Evolutionary conservation across 169 alveolate species (phyloP).

Genomic region (Plasmodium gonderi): DNA sequence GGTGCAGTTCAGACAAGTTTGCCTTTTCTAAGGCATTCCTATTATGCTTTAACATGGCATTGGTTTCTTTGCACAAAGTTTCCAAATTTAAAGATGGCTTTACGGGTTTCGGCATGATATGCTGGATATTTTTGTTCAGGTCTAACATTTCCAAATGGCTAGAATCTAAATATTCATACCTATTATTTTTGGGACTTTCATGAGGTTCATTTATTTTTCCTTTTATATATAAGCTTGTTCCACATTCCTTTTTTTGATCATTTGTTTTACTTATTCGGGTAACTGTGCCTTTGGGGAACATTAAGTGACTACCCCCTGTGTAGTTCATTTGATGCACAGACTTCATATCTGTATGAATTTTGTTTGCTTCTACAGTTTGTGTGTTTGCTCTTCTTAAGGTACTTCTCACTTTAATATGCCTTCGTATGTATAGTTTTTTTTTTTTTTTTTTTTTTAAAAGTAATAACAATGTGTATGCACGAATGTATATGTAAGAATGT

Average conservation of each 20-base stretch:
- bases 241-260: constrained; percentile 15
- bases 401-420: neutral
- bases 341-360: constrained; percentile 20
- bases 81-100: constrained; percentile 72
- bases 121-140: constrained; percentile 44
- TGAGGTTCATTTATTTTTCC: neutral
- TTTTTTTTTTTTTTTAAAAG: neutral
- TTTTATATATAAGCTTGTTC: constrained; percentile 7
- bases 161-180: constrained; percentile 67
- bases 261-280: constrained; percentile 16
- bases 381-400: neutral
- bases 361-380: neutral
- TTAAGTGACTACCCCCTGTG: constrained; percentile 22
- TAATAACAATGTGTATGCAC: neutral
- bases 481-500: neutral
- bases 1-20: neutral
- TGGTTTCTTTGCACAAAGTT: constrained; percentile 62
- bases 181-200: constrained; percentile 18
- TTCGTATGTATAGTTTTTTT: neutral
- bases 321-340: constrained; percentile 32
- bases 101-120: constrained; percentile 62
- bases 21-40: neutral
- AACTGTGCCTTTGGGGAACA: constrained; percentile 11
- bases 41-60: constrained; percentile 7
- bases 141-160: constrained; percentile 74